A percentile compares a stretch with the other conserved stretches of the same genome.
phyloP scores from a whole-genome alignment of 352 stramenopile genomes.

The Globisporangium apiculatum region DNA sequence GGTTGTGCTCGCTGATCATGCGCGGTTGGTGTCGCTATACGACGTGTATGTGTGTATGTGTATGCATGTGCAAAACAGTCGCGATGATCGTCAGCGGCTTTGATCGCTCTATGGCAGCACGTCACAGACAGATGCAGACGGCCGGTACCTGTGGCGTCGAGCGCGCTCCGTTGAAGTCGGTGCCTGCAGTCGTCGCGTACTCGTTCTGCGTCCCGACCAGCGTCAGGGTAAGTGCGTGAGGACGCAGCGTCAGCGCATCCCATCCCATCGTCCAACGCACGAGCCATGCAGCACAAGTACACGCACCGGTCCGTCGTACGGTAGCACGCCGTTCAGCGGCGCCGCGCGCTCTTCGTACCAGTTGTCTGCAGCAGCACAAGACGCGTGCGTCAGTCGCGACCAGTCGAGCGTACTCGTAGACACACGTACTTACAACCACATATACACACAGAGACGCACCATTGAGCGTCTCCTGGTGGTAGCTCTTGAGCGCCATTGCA shows the following conservation, averaged over 20 bases:
- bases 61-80: background rate
- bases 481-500: constrained; percentile 72
- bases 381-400: background rate
- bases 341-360: constrained; percentile 72
- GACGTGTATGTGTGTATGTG: background rate
- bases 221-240: too few species aligned
- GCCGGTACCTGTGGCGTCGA: constrained; percentile 22
- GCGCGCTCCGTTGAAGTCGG: constrained; percentile 42
- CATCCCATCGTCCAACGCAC: too few species aligned
- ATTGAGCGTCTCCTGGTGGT: constrained; percentile 71
- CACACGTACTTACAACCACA: background rate
- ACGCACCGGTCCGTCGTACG: constrained; percentile 46
- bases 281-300: too few species aligned
- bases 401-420: background rate
- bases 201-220: constrained; percentile 32
- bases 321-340: constrained; percentile 62
- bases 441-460: constrained; percentile 15
- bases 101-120: too few species aligned
- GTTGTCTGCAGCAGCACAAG: constrained; percentile 43
- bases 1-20: constrained; percentile 57
- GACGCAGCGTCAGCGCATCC: too few species aligned
- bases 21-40: constrained; percentile 29
- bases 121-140: background rate
- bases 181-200: constrained; percentile 44
- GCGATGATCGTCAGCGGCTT: too few species aligned